Evolutionary conservation across 768 basidiomycete species (phyloP), one percentile per base, ranked within the genome.

Genomic region (Pleurotus tuber-regium): DNA sequence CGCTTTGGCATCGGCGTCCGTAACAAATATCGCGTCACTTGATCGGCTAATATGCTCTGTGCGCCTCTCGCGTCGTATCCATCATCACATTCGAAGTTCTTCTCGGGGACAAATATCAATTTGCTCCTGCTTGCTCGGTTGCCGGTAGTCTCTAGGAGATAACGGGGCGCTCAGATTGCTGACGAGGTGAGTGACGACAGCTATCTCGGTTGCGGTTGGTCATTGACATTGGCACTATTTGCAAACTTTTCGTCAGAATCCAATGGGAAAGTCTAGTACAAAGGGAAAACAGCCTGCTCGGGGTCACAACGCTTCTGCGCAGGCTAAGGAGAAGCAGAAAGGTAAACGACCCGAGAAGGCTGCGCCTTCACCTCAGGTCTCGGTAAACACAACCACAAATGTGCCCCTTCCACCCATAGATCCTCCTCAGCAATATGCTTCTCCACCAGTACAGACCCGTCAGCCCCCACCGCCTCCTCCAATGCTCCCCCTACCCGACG

Each of bases 21-120:
- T n/a, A n/a, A n/a, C 41, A 42, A 42, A 42, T 25, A 42, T 4
- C 41, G 41, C 41, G 41, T 42, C 41, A 42, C 41, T 42, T 42
- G 41, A 42, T 42, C 41, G 41, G 4, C 10, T 42, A 25, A n/a
- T n/a, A n/a, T n/a, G 23, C 41, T 19, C 41, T 19, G 41, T 42
- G 41, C 41, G 11, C 12, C 23, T 42, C 23, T 11, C 9, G 41
- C 8, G 8, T 7, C 30, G 8, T 31, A 25, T 23, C 41, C 18
- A 12, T 24, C 41, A 7, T 42, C 41, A 25, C 41, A 25, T n/a
- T 42, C 24, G 5, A 42, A 42, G 21, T 24, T 40, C 41, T 24
- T 23, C 18, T 42, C 18, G 23, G 21, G 21, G 23, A 42, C 16
- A 42, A 42, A 25, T 5, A 25, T 25, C 11, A 11, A 31, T 14